A percentile compares a stretch with the other conserved stretches of the same genome.
Conservation (phyloP, 371 early-diverging fungal species). For the Globomyces sp. region DNA sequence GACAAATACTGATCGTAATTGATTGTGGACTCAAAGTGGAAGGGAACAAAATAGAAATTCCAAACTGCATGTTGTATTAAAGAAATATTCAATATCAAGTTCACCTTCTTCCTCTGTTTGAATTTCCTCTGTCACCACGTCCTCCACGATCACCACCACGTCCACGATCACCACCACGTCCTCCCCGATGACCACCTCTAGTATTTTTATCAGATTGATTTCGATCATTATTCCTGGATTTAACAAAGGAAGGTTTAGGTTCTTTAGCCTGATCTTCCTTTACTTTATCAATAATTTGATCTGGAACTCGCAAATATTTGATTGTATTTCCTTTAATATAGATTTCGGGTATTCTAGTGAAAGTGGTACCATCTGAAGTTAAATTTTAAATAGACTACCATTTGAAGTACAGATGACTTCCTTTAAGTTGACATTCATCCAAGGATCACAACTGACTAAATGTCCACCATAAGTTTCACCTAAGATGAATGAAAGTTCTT, state of each 20-base stretch:
- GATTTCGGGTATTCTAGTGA: constrained; percentile 88
- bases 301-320: constrained; percentile 92
- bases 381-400: too few species aligned
- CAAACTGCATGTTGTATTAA: too few species aligned
- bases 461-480: constrained; percentile 97
- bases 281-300: constrained; percentile 84
- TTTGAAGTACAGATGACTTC: constrained; percentile 91
- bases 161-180: constrained; percentile 2
- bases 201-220: constrained; percentile 7
- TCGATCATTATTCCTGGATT: constrained; percentile 48
- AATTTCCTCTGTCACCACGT: too few species aligned
- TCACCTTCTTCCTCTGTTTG: too few species aligned
- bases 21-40: too few species aligned
- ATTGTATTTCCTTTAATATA: constrained; percentile 93
- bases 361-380: constrained; percentile 75
- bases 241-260: constrained; percentile 82
- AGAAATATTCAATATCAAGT: too few species aligned
- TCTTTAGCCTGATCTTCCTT: constrained; percentile 9
- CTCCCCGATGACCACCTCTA: not conserved
- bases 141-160: not conserved
- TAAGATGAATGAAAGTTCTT: constrained; percentile 17
- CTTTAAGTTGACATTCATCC: constrained; percentile 95
- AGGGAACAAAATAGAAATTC: too few species aligned
- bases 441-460: constrained; percentile 94
- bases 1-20: too few species aligned